Conservation (phyloP, 345 rosid genomes). For the Salix udensis region DNA sequence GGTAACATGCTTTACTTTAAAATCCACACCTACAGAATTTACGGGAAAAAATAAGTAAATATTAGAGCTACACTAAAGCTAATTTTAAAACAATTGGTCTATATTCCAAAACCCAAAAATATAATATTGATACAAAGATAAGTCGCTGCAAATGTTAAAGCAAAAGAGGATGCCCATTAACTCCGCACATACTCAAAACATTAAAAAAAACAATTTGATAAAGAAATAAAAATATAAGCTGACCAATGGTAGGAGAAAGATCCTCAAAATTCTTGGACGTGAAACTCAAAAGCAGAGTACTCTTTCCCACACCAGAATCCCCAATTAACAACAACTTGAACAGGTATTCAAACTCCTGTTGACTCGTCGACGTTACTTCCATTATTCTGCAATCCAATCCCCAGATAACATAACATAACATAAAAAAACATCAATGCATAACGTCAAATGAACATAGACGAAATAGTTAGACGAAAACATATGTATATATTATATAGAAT, state of each 20-base stretch:
- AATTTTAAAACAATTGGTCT: no score
- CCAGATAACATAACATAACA: not conserved
- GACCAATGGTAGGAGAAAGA: conserved; percentile 28
- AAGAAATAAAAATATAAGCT: no score
- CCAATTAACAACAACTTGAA: conserved; percentile 26
- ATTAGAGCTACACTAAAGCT: no score
- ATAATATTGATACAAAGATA: no score
- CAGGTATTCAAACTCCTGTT: conserved; percentile 14
- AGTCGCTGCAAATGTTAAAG: not conserved
- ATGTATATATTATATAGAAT: not conserved
- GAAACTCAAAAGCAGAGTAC: conserved; percentile 21
- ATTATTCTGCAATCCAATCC: not conserved
- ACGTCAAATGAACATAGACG: not conserved
- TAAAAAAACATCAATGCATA: conserved; percentile 3
- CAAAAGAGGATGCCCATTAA: not conserved
- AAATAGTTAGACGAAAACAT: not conserved
- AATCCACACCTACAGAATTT: conserved; percentile 67
- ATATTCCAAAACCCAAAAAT: no score
- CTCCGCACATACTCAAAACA: not conserved
- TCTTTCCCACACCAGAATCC: conserved; percentile 27
- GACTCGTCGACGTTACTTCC: conserved; percentile 5
- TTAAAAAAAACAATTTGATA: not conserved
- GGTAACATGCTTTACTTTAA: conserved; percentile 79
- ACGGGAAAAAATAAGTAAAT: not conserved
- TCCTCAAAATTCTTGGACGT: conserved; percentile 22